Evolutionary conservation across 192 early-diverging fungal species (phyloP).

Genomic region (Physocladia obscura): DNA sequence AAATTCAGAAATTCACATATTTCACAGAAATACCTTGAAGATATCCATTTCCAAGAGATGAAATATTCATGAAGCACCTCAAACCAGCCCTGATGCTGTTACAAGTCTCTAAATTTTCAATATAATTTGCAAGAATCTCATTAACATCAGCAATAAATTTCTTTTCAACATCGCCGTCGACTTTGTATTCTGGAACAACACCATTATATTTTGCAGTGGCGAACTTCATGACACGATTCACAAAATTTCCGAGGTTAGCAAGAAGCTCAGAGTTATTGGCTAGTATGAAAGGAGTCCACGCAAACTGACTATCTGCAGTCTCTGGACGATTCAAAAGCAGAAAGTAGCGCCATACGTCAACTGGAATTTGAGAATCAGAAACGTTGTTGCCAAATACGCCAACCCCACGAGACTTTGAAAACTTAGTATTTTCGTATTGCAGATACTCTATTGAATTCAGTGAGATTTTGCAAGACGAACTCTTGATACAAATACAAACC

Average conservation of each 20-base stretch:
- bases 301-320: constrained; percentile 84
- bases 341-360: constrained; percentile 97
- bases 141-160: constrained; percentile 83
- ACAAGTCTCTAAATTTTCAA: constrained; percentile 75
- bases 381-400: constrained; percentile 98
- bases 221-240: constrained; percentile 96
- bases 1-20: background rate
- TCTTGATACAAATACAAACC: constrained; percentile 56
- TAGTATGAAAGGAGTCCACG: constrained; percentile 88
- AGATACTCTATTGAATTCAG: constrained; percentile 75
- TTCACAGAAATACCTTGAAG: constrained; percentile 58
- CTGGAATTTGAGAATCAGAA: constrained; percentile 81
- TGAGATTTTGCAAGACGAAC: background rate
- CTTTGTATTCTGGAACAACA: constrained; percentile 64
- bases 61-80: constrained; percentile 87
- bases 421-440: constrained; percentile 94
- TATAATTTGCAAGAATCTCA: constrained; percentile 70
- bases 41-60: constrained; percentile 90
- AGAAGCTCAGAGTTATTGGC: constrained; percentile 96
- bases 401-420: constrained; percentile 92
- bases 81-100: constrained; percentile 80
- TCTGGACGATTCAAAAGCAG: constrained; percentile 91
- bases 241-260: constrained; percentile 95
- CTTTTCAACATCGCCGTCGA: constrained; percentile 61
- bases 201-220: constrained; percentile 85